phyloP scores from a whole-genome alignment of 306 rosid species.

The Sindora glabra region DNA sequence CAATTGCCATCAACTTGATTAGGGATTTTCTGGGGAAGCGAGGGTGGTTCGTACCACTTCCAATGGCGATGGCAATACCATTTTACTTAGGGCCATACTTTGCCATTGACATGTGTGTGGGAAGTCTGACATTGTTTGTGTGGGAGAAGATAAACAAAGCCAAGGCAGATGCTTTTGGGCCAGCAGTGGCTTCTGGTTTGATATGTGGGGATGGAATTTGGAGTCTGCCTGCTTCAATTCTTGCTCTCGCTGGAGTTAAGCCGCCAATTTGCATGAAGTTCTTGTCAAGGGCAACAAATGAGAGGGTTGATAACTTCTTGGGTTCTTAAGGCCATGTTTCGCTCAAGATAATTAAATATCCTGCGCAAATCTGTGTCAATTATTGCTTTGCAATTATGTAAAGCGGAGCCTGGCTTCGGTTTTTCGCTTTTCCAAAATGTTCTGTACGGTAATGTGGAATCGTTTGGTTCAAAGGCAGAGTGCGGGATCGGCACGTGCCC shows the following conservation, averaged over 20 bases:
- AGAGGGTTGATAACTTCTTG: conserved; percentile 21
- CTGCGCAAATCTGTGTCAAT: background rate
- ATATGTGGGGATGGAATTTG: conserved; percentile 53
- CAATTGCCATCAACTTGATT: conserved; percentile 23
- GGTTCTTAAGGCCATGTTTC: conserved; percentile 19
- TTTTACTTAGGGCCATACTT: conserved; percentile 43
- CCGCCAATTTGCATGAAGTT: conserved; percentile 56
- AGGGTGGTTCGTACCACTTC: conserved; percentile 41
- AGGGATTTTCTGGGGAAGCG: conserved; percentile 31
- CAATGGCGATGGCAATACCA: conserved; percentile 55
- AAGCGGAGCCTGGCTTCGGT: background rate
- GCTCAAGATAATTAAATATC: background rate
- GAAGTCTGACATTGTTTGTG: conserved; percentile 35
- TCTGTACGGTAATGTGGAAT: no score
- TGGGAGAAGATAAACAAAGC: conserved; percentile 33
- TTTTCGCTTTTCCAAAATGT: background rate
- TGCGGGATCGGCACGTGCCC: no score
- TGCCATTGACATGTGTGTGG: conserved; percentile 50
- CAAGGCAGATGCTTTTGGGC: conserved; percentile 42
- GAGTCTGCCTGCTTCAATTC: conserved; percentile 44
- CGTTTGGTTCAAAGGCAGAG: no score
- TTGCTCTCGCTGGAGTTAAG: conserved; percentile 40
- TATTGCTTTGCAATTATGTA: conserved; percentile 23
- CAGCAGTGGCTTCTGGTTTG: conserved; percentile 54
- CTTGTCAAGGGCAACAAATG: conserved; percentile 36